Conservation (phyloP, 345 rosid species). For the Syzygium aqueum region DNA sequence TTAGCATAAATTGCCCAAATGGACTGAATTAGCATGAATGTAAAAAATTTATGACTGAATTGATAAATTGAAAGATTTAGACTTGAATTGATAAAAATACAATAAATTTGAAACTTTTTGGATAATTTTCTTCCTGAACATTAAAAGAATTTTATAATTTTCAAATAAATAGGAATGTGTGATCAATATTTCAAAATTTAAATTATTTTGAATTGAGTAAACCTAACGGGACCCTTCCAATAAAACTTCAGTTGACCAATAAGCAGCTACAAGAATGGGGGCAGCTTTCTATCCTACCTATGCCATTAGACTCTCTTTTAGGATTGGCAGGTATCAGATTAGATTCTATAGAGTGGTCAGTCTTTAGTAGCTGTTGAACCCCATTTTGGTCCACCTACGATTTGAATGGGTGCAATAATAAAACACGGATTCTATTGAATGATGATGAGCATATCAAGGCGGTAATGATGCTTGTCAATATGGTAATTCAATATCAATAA, state of each 20-base stretch:
- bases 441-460: background rate
- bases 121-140: too few relatives aligned
- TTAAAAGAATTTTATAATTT: background rate
- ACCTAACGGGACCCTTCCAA: background rate
- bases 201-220: background rate
- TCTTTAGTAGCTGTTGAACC: background rate
- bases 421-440: background rate
- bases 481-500: background rate
- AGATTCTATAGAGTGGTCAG: background rate
- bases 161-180: background rate
- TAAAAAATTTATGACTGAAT: too few relatives aligned
- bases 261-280: background rate
- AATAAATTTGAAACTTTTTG: too few relatives aligned
- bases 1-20: too few relatives aligned
- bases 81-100: too few relatives aligned
- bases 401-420: background rate
- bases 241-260: background rate
- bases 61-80: too few relatives aligned
- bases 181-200: background rate
- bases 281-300: background rate
- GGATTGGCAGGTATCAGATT: background rate
- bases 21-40: too few relatives aligned
- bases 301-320: background rate
- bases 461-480: background rate
- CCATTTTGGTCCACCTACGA: background rate